These are phyloP conservation scores for Hypholoma fasciculare DNA, from an alignment of 768 basidiomycete species.

Conservation along the genomic window DNA sequence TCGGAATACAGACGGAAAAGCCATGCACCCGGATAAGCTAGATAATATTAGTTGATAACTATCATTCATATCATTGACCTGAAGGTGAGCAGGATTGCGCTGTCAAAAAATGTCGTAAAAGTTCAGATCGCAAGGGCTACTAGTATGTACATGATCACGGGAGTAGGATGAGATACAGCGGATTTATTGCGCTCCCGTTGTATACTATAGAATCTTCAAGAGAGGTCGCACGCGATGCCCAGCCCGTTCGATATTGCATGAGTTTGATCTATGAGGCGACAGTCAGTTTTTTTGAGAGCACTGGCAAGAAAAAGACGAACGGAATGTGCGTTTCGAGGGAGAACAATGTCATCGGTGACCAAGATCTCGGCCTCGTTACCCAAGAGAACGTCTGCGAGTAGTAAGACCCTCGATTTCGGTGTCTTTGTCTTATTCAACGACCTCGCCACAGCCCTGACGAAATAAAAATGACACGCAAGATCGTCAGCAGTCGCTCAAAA, in stretches of 20 bases:
- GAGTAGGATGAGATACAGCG: constrained; percentile 19
- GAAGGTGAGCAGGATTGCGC: no score
- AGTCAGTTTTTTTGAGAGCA: neutral
- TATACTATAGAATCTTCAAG: constrained; percentile 18
- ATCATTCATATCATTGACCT: no score
- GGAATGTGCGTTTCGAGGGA: neutral
- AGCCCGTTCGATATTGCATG: constrained; percentile 14
- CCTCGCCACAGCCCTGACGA: neutral
- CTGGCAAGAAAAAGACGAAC: neutral
- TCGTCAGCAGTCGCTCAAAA: neutral
- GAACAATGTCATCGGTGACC: neutral
- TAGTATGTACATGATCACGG: constrained; percentile 8
- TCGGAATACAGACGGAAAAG: no score
- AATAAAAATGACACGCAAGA: neutral
- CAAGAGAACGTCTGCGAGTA: neutral
- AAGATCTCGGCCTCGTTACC: neutral
- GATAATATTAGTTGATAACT: no score
- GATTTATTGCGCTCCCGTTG: constrained; percentile 17
- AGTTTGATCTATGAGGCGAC: neutral
- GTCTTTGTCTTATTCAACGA: neutral
- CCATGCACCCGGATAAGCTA: no score
- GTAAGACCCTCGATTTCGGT: neutral
- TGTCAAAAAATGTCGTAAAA: neutral
- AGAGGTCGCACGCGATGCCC: neutral
- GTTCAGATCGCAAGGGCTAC: neutral